Conservation (phyloP, 192 early-diverging fungal genomes). For the Helicostylum pulchrum region DNA sequence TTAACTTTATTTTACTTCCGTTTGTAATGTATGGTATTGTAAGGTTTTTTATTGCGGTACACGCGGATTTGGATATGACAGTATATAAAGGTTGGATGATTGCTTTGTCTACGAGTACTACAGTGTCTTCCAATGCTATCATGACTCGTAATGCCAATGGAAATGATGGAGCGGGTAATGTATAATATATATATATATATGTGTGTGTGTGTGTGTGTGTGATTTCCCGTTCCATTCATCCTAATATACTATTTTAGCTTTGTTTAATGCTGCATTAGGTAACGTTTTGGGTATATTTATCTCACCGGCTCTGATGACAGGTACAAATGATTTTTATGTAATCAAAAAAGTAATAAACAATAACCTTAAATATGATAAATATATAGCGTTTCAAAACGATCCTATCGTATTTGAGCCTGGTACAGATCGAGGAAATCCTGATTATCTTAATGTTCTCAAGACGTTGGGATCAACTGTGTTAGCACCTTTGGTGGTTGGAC, state of each 20-base stretch:
- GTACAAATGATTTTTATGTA: conserved; percentile 16
- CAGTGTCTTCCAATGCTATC: conserved; percentile 67
- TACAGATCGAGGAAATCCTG: conserved; percentile 28
- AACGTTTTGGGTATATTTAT: conserved; percentile 52
- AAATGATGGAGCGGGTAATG: conserved; percentile 48
- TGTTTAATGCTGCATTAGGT: conserved; percentile 65
- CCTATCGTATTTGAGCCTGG: conserved; percentile 21
- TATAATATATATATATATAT: background rate
- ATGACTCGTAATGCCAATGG: conserved; percentile 67
- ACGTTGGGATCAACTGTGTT: conserved; percentile 58
- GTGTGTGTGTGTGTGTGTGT: too few species aligned
- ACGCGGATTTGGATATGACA: conserved; percentile 43
- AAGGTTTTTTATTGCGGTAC: conserved; percentile 36
- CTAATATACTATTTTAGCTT: conserved; percentile 27
- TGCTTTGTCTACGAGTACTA: conserved; percentile 59
- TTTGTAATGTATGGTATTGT: conserved; percentile 50
- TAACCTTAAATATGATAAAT: background rate
- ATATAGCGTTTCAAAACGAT: conserved; percentile 23
- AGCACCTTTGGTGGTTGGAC: conserved; percentile 57
- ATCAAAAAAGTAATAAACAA: background rate
- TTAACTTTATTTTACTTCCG: conserved; percentile 54
- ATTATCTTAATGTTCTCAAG: conserved; percentile 46
- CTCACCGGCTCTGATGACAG: conserved; percentile 28
- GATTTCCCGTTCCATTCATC: background rate
- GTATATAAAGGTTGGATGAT: conserved; percentile 59